Evolutionary conservation across 2,329 filamentous ascomycete genomes (phyloP), one percentile per base, ranked within the genome.

Genomic region (Claviceps cyperi): DNA sequence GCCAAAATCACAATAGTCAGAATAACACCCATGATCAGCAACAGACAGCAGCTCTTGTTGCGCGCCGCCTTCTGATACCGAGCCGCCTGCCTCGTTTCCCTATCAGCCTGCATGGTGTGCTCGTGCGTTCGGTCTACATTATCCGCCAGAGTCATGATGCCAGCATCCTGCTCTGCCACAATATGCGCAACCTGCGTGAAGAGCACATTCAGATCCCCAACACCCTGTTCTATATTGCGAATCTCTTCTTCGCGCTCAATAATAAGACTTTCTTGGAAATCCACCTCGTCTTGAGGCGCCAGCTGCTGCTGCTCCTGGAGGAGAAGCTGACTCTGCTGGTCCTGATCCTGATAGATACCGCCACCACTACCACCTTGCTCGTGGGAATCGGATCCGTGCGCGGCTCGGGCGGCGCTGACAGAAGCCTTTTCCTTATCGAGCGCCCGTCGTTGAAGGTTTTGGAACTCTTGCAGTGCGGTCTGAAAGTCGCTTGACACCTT

Each of bases 161-260:
- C 88, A 9, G 52, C 86, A 47, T 92, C 92, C 69, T 98, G 92
- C 69, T 97, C 91, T 53, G 81, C 81, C 47, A 98, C 90, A 66
- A 98, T 96, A 66, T 95, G 89, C 45, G 91, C 92, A n/a, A 98
- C 89, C 70, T 98, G 91, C 55, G 90, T 78, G 74, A 98, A 98
- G 43, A 98, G 76, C 62, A 97, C 92, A 60, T 98, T 98, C 54
- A 98, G 72, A 61, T 98, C 92, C 50, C 86, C 86, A 6, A 98
- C 92, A 50, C 86, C 89, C 66, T 96, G 90, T 70, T 97, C 92
- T 60, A 98, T 98, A 64, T 94, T 94, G 54, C 90, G 83, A 57
- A 98, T 98, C 71, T 98, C 92, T 51, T 88, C 82, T 67, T 98
- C 92, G 49, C 94, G 89, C 73, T 98, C 91, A 53, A 94, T 83